A percentile compares a stretch with the other conserved stretches of the same genome.
Conservation (phyloP, 129 eudicot species). For the Escallonia herrerae region DNA sequence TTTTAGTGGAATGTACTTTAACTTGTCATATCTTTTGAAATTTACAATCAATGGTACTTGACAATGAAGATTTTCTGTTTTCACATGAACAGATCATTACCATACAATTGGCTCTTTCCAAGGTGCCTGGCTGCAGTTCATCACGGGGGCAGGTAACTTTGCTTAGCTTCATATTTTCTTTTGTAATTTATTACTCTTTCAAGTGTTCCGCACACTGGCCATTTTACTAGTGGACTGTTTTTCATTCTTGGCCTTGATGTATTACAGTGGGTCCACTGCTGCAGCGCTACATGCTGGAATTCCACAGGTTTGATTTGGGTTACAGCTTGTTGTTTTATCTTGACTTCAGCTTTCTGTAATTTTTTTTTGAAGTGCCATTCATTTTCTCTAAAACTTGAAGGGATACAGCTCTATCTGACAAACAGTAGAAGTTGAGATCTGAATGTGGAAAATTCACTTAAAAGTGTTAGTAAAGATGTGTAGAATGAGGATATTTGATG, state of each 20-base stretch:
- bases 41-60: not conserved
- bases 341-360: not conserved
- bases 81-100: constrained; percentile 43
- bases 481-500: no score
- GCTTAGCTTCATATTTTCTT: constrained; percentile 4
- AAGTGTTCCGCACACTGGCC: constrained; percentile 12
- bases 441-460: not conserved
- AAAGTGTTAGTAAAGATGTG: not conserved
- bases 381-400: not conserved
- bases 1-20: not conserved
- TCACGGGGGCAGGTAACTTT: constrained; percentile 88
- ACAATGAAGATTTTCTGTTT: not conserved
- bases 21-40: not conserved
- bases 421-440: not conserved
- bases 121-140: constrained; percentile 83
- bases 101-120: constrained; percentile 85
- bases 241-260: constrained; percentile 10
- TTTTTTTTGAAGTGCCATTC: not conserved
- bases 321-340: not conserved
- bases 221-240: constrained; percentile 8
- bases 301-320: constrained; percentile 63
- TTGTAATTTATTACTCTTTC: not conserved
- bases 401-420: no score
- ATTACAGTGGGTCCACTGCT: constrained; percentile 83
- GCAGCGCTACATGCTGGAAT: constrained; percentile 86